These are phyloP conservation scores for Nicotiana otophora DNA, from an alignment of 257 asterid species.

Conservation along the genomic window DNA sequence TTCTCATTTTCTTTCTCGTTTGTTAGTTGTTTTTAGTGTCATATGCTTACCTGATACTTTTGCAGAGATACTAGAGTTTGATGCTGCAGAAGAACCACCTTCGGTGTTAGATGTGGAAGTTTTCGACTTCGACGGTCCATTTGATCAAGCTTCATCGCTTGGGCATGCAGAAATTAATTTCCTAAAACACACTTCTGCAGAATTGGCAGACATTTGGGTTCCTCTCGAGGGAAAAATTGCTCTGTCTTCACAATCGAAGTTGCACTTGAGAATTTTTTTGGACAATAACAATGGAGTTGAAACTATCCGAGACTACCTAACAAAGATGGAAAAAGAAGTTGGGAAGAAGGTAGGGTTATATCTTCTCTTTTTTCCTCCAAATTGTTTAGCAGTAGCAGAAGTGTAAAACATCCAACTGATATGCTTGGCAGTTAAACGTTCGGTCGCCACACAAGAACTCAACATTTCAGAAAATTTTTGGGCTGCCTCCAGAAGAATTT, in stretches of 20 bases:
- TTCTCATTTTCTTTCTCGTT: neutral
- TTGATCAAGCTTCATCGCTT: conserved; percentile 65
- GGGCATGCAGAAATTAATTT: conserved; percentile 89
- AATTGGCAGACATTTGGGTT: conserved; percentile 86
- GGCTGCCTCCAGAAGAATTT: conserved; percentile 87
- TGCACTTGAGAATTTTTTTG: conserved; percentile 79
- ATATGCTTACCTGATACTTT: conserved; percentile 12
- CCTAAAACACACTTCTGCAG: conserved; percentile 69
- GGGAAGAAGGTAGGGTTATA: conserved; percentile 69
- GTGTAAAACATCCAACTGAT: neutral
- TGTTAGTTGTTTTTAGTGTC: neutral
- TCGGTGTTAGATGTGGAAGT: conserved; percentile 81
- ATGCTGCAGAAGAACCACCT: conserved; percentile 89
- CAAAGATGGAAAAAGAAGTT: conserved; percentile 80
- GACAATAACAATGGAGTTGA: conserved; percentile 87
- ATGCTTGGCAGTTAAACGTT: conserved; percentile 62
- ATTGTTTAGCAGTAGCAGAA: neutral
- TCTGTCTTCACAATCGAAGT: conserved; percentile 64
- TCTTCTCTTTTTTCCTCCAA: neutral
- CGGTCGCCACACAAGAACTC: conserved; percentile 81
- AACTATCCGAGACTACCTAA: conserved; percentile 76
- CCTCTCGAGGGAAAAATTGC: conserved; percentile 86
- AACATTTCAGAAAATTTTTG: conserved; percentile 67
- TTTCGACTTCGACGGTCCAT: conserved; percentile 80
- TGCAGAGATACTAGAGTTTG: conserved; percentile 89